Conservation (phyloP, 257 asterid species). For the Solanum chiquidenum region DNA sequence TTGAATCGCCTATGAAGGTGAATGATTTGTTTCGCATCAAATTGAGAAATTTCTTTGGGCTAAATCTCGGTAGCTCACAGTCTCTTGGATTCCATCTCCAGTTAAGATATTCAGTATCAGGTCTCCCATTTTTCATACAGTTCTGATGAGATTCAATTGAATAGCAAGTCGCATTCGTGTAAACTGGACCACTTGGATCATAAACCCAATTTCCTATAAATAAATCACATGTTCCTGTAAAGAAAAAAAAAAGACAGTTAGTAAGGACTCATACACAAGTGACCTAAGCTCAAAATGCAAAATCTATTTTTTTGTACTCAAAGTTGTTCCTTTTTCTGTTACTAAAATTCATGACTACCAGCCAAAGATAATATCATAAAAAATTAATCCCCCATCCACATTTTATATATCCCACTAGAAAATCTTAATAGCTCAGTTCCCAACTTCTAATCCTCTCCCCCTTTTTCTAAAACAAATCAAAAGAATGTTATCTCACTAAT, state of each 20-base stretch:
- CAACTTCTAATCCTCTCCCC: neutral
- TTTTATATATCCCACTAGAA: neutral
- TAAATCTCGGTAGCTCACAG: conserved; percentile 46
- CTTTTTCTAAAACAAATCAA: no score
- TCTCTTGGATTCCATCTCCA: conserved; percentile 81
- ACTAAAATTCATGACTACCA: neutral
- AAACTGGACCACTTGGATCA: conserved; percentile 46
- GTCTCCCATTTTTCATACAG: conserved; percentile 74
- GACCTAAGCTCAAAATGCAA: neutral
- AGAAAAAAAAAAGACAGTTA: neutral
- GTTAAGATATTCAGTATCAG: conserved; percentile 44
- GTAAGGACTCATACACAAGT: neutral
- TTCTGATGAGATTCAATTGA: conserved; percentile 59
- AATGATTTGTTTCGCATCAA: conserved; percentile 45
- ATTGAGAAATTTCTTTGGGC: conserved; percentile 37
- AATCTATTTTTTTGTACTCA: neutral
- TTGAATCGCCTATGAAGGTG: conserved; percentile 78
- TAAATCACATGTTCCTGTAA: conserved; percentile 47
- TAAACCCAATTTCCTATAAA: conserved; percentile 67
- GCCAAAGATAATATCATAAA: neutral
- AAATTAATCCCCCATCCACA: neutral
- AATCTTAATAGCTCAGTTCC: neutral
- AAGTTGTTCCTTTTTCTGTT: neutral
- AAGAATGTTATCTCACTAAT: neutral
- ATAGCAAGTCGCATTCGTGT: conserved; percentile 45